Conservation (phyloP, 1,139 yeast genomes). For the Candida sanyaensis region DNA sequence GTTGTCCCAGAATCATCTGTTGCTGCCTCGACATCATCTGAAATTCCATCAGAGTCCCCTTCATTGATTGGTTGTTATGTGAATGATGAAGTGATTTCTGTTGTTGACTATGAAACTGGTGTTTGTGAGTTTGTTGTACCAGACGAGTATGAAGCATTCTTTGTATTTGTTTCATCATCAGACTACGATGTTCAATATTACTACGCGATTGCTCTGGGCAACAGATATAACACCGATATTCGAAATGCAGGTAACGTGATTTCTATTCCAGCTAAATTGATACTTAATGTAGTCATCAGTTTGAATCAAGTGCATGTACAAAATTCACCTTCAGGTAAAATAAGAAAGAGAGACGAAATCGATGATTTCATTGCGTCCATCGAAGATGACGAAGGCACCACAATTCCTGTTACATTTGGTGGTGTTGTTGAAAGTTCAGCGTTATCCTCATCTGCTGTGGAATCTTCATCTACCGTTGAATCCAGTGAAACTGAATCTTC, state of each 20-base stretch:
- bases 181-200: slow-evolving; percentile 37
- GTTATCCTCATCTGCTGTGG: no score
- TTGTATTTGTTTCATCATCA: slow-evolving; percentile 29
- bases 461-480: no score
- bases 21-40: no score
- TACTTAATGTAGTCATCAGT: slow-evolving; percentile 24
- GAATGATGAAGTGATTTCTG: slow-evolving; percentile 29
- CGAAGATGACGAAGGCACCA: no score
- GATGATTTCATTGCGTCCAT: no score
- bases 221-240: slow-evolving; percentile 35
- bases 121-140: slow-evolving; percentile 39
- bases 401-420: no score
- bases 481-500: no score
- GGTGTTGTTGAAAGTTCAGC: no score
- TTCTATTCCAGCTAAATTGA: slow-evolving; percentile 29
- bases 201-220: slow-evolving; percentile 27
- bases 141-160: slow-evolving; percentile 23
- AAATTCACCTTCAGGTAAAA: slow-evolving; percentile 10
- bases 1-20: no score
- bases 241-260: slow-evolving; percentile 34
- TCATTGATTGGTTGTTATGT: slow-evolving; percentile 36
- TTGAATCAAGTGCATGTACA: slow-evolving; percentile 28
- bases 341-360: no score
- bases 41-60: no score
- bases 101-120: slow-evolving; percentile 43